Conservation (phyloP, 1,284 basidiomycete genomes). For the Cryptococcus wingfieldii region DNA sequence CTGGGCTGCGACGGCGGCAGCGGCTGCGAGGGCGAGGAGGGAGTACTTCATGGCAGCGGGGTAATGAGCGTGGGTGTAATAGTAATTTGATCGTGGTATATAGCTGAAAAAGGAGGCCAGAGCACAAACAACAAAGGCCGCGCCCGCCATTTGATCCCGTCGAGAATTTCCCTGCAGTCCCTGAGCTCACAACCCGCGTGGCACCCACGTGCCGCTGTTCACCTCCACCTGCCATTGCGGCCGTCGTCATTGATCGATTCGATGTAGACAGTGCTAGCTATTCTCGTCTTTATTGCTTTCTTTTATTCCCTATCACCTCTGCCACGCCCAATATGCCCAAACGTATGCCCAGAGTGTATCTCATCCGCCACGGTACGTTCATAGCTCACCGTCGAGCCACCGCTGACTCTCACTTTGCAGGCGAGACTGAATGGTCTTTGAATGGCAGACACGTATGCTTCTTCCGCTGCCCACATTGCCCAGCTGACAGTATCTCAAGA, state of each 20-base stretch:
- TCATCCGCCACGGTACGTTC: slow-evolving; percentile 44
- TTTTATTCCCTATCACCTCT: neutral
- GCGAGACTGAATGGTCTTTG: slow-evolving; percentile 91
- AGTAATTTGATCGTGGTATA: neutral
- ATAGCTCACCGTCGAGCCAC: neutral
- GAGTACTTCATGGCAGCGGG: slow-evolving; percentile 9
- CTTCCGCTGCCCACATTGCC: neutral
- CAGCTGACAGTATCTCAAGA: slow-evolving; percentile 53
- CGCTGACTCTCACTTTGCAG: slow-evolving; percentile 50
- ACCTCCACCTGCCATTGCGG: neutral
- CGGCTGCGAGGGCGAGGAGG: slow-evolving; percentile 8
- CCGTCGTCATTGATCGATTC: neutral
- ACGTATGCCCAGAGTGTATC: slow-evolving; percentile 50
- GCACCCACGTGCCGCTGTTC: neutral
- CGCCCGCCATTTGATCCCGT: neutral
- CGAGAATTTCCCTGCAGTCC: neutral
- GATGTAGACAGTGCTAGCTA: neutral
- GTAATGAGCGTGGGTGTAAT: slow-evolving; percentile 1
- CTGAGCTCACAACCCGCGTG: neutral
- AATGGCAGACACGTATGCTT: slow-evolving; percentile 74
- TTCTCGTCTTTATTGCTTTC: neutral
- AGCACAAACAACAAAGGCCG: neutral
- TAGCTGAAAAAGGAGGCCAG: neutral
- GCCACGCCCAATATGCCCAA: neutral
- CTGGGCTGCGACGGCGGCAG: slow-evolving; percentile 5